phyloP scores from a whole-genome alignment of 2,329 filamentous ascomycete genomes.

The Stagonosporopsis chrysanthemi region DNA sequence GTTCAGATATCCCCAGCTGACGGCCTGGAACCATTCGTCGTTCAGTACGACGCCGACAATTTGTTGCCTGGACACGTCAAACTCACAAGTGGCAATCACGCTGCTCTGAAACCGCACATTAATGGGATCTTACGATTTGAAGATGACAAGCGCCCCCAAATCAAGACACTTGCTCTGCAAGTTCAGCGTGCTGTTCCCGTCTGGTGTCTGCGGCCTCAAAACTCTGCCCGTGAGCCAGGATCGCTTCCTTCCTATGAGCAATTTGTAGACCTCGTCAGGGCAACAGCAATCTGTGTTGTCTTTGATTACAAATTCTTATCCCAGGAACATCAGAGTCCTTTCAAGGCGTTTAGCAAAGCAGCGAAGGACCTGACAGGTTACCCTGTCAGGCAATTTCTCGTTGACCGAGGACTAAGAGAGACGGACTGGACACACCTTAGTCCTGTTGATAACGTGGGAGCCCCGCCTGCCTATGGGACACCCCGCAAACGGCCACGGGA shows the following conservation, averaged over 20 bases:
- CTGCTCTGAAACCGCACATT: not conserved
- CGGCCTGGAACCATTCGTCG: not conserved
- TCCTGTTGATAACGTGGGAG: not conserved
- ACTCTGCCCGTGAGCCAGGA: not conserved
- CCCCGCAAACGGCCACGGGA: not conserved
- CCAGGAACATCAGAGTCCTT: not conserved
- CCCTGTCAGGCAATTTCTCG: not conserved
- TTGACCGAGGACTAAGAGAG: not conserved
- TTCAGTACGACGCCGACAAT: constrained; percentile 19
- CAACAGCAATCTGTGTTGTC: not conserved
- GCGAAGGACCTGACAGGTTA: not conserved
- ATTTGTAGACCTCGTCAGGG: not conserved
- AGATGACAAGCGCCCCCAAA: constrained; percentile 1
- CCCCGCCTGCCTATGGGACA: not conserved
- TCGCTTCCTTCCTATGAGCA: not conserved
- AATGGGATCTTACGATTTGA: constrained; percentile 12
- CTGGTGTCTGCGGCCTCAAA: not conserved
- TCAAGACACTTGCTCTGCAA: constrained; percentile 21
- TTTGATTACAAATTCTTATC: not conserved
- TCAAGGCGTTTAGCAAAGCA: not conserved
- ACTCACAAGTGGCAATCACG: constrained; percentile 10
- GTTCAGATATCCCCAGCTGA: no score
- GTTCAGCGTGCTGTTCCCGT: not conserved
- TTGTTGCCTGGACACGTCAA: constrained; percentile 11
- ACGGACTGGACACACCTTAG: not conserved